These are phyloP conservation scores for Teratosphaeria nubilosa DNA, from an alignment of 2,329 filamentous ascomycete species.

Conservation along the genomic window DNA sequence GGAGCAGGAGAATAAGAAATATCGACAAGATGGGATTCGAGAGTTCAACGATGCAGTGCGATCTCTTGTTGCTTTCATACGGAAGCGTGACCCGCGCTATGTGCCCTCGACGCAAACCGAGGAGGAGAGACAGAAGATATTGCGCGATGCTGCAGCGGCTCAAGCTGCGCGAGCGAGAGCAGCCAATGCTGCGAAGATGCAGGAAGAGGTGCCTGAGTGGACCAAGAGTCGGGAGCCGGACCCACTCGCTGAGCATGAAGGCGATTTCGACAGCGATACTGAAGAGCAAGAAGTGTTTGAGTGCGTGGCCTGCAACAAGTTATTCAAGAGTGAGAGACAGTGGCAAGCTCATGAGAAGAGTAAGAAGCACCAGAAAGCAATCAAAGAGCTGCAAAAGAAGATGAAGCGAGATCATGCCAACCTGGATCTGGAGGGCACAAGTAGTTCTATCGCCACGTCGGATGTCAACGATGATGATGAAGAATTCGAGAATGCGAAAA, in stretches of 20 bases:
- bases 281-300: slow-evolving; percentile 45
- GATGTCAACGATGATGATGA: slow-evolving; percentile 14
- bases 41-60: slow-evolving; percentile 91
- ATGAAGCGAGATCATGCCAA: slow-evolving; percentile 72
- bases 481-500: slow-evolving; percentile 1
- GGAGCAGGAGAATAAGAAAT: slow-evolving; percentile 88
- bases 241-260: slow-evolving; percentile 43
- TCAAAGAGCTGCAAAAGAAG: slow-evolving; percentile 67
- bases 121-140: slow-evolving; percentile 64
- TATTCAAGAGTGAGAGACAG: slow-evolving; percentile 83
- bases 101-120: slow-evolving; percentile 67
- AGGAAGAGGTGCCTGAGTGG: slow-evolving; percentile 63
- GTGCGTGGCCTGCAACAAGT: slow-evolving; percentile 54
- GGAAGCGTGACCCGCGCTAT: slow-evolving; percentile 84
- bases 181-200: slow-evolving; percentile 65
- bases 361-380: slow-evolving; percentile 86
- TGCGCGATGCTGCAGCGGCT: slow-evolving; percentile 68
- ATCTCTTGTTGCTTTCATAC: slow-evolving; percentile 75
- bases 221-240: slow-evolving; percentile 49
- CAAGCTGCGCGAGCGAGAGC: slow-evolving; percentile 77
- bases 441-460: slow-evolving; percentile 5
- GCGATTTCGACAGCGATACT: slow-evolving; percentile 37
- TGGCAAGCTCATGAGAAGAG: slow-evolving; percentile 87
- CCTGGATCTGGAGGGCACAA: slow-evolving; percentile 35
- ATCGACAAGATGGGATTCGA: slow-evolving; percentile 69